Evolutionary conservation across 148 eudicot genomes (phyloP).

Genomic region (Nepenthes gracilis): DNA sequence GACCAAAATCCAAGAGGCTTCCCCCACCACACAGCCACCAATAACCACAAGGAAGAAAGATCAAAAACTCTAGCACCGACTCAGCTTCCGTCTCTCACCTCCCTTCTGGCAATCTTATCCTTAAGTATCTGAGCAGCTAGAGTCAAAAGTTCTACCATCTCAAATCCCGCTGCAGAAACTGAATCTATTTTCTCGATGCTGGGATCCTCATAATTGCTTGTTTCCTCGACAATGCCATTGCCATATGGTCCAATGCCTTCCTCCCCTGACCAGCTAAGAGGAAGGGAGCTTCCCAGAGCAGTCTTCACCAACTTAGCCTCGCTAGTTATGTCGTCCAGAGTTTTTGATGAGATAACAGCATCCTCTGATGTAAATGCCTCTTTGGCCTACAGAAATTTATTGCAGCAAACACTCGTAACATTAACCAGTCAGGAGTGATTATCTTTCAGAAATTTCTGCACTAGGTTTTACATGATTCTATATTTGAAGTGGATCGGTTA

Average conservation of each 20-base stretch:
- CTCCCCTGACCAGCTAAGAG: conserved; percentile 80
- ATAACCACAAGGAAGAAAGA: not conserved
- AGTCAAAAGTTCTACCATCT: conserved; percentile 79
- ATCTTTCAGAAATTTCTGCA: too few species aligned
- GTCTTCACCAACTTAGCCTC: conserved; percentile 74
- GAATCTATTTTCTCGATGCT: conserved; percentile 38
- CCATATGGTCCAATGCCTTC: conserved; percentile 20
- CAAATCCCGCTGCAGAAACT: conserved; percentile 82
- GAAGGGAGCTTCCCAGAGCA: conserved; percentile 85
- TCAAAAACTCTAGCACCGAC: not conserved
- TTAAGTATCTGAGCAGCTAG: conserved; percentile 57
- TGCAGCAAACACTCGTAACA: not conserved
- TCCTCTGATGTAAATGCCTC: conserved; percentile 24
- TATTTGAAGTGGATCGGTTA: too few species aligned
- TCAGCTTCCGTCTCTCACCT: not conserved
- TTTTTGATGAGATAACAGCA: conserved; percentile 11
- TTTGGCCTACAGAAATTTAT: conserved; percentile 31
- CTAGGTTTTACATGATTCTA: too few species aligned
- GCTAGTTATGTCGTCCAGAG: conserved; percentile 37
- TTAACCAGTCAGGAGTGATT: not conserved
- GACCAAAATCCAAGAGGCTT: not conserved
- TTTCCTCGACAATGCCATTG: conserved; percentile 13
- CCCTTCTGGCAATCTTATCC: conserved; percentile 4
- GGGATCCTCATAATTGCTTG: conserved; percentile 8
- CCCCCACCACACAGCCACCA: not conserved